Conservation (phyloP, 1,284 basidiomycete species). For the Rhodotorula glutinis region DNA sequence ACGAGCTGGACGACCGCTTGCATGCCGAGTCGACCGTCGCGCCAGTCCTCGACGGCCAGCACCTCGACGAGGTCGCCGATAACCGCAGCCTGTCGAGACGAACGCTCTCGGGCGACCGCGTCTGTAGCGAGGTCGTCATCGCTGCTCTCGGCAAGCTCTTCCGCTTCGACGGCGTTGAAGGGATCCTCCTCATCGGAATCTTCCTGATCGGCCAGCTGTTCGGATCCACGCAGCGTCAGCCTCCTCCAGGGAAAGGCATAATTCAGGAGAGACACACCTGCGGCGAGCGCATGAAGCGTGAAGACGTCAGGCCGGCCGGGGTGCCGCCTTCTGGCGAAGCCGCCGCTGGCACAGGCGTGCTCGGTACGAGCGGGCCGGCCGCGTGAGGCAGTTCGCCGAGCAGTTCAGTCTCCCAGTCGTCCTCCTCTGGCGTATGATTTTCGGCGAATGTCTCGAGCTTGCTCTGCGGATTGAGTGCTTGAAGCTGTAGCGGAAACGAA, state of each 20-base stretch:
- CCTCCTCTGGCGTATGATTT: neutral
- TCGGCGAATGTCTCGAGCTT: neutral
- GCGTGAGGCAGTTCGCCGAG: neutral
- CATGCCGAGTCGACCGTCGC: conserved; percentile 69
- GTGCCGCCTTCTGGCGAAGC: neutral
- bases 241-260: neutral
- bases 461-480: conserved; percentile 46
- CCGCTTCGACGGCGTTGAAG: conserved; percentile 59
- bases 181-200: conserved; percentile 86
- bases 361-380: neutral
- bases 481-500: conserved; percentile 45
- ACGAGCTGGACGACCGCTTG: conserved; percentile 86
- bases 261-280: neutral
- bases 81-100: conserved; percentile 74
- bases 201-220: conserved; percentile 66
- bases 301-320: neutral
- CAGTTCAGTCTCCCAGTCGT: neutral
- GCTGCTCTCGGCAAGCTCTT: conserved; percentile 6
- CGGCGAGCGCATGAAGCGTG: neutral
- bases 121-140: conserved; percentile 79
- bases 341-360: too few relatives aligned
- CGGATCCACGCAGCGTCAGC: neutral
- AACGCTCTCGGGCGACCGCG: conserved; percentile 74
- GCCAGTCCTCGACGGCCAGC: conserved; percentile 55
- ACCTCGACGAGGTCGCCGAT: conserved; percentile 80